Evolutionary conservation across 2,329 filamentous ascomycete species (phyloP).

Genomic region (Elsinoe fawcettii): DNA sequence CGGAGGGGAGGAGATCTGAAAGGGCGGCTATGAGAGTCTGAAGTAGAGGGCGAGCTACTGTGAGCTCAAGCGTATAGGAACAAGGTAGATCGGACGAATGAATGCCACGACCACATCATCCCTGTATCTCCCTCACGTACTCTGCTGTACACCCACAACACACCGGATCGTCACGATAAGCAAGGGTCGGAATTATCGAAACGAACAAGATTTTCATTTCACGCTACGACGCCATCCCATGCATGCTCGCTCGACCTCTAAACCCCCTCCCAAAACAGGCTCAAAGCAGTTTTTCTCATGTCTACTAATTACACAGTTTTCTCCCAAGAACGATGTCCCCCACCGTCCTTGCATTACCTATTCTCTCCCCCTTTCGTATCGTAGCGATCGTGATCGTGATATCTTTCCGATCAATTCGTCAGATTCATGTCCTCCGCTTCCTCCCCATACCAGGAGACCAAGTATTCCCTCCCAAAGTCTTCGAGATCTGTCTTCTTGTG

Average conservation of each 20-base stretch:
- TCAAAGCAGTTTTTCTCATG: not conserved
- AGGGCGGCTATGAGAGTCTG: no score
- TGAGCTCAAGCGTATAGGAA: no score
- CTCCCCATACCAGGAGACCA: no score
- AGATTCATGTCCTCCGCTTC: constrained; percentile 3
- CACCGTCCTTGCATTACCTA: not conserved
- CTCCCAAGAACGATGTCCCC: not conserved
- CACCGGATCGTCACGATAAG: no score
- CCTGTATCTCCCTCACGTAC: no score
- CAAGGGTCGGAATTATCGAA: no score
- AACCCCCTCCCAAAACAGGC: not conserved
- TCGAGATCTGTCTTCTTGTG: not conserved
- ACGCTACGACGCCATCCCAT: constrained; percentile 8
- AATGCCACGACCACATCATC: not conserved
- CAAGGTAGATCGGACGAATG: not conserved
- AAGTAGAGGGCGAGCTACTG: no score
- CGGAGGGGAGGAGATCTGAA: not conserved
- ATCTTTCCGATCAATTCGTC: not conserved
- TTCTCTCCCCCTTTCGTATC: not conserved
- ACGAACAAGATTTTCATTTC: not conserved
- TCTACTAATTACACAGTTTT: constrained; percentile 9
- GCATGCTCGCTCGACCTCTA: not conserved
- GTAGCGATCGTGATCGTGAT: constrained; percentile 10
- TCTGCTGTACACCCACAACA: no score
- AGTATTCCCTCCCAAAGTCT: no score